These are phyloP conservation scores for Phalaenopsis aphrodite DNA, from an alignment of 106 monocot species.

Conservation along the genomic window DNA sequence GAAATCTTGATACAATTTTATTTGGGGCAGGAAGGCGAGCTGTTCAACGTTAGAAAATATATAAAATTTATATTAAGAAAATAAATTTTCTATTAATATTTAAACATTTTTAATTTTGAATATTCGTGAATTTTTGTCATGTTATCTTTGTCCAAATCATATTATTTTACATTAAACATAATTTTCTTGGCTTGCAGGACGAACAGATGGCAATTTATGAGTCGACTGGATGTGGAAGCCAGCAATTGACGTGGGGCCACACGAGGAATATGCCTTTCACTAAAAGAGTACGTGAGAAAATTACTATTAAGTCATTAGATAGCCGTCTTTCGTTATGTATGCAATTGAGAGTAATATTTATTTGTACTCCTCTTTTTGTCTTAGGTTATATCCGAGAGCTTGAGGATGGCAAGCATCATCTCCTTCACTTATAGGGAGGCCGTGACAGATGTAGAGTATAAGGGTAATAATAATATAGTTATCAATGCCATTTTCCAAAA, in stretches of 20 bases:
- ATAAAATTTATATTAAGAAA: no score
- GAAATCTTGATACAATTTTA: no score
- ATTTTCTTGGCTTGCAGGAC: constrained; percentile 17
- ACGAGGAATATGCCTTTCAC: constrained; percentile 70
- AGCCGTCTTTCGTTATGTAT: no score
- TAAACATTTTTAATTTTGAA: no score
- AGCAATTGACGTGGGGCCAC: constrained; percentile 61
- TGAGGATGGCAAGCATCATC: constrained; percentile 92
- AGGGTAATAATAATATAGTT: constrained; percentile 28
- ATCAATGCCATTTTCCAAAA: no score
- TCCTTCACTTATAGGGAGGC: constrained; percentile 92
- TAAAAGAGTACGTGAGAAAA: constrained; percentile 36
- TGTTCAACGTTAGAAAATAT: no score
- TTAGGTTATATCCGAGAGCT: constrained; percentile 73
- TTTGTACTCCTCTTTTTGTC: background rate
- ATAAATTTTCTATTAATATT: no score
- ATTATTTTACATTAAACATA: no score
- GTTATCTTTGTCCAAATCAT: no score
- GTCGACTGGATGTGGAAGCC: constrained; percentile 31
- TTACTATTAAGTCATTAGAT: no score
- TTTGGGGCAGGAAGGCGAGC: no score
- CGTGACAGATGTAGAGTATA: constrained; percentile 77
- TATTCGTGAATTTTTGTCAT: no score
- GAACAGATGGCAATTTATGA: constrained; percentile 57
- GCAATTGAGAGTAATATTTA: background rate